phyloP scores from a whole-genome alignment of 2,329 filamentous ascomycete species.

The Microcyclospora pomicola region DNA sequence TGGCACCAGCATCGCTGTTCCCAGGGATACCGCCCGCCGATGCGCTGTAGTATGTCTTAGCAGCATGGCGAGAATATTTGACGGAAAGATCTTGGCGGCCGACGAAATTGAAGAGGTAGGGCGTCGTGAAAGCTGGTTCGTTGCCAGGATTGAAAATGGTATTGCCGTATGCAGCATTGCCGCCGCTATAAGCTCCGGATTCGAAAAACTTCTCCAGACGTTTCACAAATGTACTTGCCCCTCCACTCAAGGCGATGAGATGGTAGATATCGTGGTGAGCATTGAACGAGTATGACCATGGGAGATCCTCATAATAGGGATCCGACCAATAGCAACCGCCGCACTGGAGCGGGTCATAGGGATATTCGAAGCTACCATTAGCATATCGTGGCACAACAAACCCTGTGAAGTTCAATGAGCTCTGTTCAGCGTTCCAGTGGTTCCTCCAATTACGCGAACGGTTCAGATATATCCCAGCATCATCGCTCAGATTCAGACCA shows the following conservation, averaged over 20 bases:
- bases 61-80: conserved; percentile 41
- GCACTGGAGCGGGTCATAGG: conserved; percentile 39
- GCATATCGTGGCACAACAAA: conserved; percentile 48
- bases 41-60: conserved; percentile 45
- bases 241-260: conserved; percentile 42
- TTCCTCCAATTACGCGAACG: conserved; percentile 57
- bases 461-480: conserved; percentile 44
- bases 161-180: conserved; percentile 27
- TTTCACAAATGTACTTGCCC: conserved; percentile 37
- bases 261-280: conserved; percentile 49
- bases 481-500: conserved; percentile 37
- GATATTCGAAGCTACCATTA: conserved; percentile 32
- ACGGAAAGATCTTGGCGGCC: conserved; percentile 48
- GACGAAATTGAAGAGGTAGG: conserved; percentile 55
- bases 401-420: conserved; percentile 44
- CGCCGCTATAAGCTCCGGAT: conserved; percentile 20
- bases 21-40: conserved; percentile 47
- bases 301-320: conserved; percentile 33
- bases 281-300: conserved; percentile 44
- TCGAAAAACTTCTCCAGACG: conserved; percentile 48
- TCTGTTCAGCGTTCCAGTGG: conserved; percentile 49
- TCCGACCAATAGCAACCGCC: conserved; percentile 55
- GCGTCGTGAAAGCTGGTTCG: conserved; percentile 51
- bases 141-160: conserved; percentile 55
- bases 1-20: conserved; percentile 57